Evolutionary conservation across 177 flowering plant genomes (phyloP).

Genomic region (Vitis hybrid): DNA sequence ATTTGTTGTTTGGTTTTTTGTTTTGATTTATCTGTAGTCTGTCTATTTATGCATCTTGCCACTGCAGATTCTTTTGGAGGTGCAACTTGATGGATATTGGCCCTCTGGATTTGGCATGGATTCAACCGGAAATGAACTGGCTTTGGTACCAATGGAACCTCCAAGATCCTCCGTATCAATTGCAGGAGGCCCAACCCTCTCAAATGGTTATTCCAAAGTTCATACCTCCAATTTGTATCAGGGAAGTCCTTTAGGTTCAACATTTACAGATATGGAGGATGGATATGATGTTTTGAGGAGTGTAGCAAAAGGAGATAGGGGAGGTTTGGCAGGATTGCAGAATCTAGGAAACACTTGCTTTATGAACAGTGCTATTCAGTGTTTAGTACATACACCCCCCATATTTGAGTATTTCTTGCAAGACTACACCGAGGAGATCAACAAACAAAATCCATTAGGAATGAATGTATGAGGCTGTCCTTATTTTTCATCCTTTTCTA

Average conservation of each 20-base stretch:
- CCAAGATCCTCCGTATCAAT: slow-evolving; percentile 67
- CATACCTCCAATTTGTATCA: slow-evolving; percentile 34
- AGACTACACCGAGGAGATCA: slow-evolving; percentile 83
- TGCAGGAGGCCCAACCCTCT: slow-evolving; percentile 77
- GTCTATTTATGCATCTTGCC: slow-evolving; percentile 6
- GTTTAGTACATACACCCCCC: slow-evolving; percentile 89
- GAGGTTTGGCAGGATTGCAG: slow-evolving; percentile 92
- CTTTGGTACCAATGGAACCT: slow-evolving; percentile 84
- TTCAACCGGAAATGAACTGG: slow-evolving; percentile 77
- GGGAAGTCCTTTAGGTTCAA: slow-evolving; percentile 38
- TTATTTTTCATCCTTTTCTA: neutral
- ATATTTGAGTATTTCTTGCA: slow-evolving; percentile 82
- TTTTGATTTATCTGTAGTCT: neutral
- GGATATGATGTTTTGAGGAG: slow-evolving; percentile 32
- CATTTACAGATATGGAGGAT: slow-evolving; percentile 44
- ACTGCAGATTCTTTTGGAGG: slow-evolving; percentile 84
- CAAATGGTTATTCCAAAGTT: slow-evolving; percentile 66
- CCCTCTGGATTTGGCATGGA: slow-evolving; percentile 47
- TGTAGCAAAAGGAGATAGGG: slow-evolving; percentile 43
- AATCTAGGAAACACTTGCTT: slow-evolving; percentile 98
- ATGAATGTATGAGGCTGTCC: slow-evolving; percentile 61
- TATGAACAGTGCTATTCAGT: slow-evolving; percentile 96
- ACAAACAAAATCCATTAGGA: slow-evolving; percentile 83
- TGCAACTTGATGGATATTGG: slow-evolving; percentile 38
- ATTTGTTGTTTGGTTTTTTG: neutral